Conservation (phyloP, 108 stramenopile species). For the Heterococcus sp. region DNA sequence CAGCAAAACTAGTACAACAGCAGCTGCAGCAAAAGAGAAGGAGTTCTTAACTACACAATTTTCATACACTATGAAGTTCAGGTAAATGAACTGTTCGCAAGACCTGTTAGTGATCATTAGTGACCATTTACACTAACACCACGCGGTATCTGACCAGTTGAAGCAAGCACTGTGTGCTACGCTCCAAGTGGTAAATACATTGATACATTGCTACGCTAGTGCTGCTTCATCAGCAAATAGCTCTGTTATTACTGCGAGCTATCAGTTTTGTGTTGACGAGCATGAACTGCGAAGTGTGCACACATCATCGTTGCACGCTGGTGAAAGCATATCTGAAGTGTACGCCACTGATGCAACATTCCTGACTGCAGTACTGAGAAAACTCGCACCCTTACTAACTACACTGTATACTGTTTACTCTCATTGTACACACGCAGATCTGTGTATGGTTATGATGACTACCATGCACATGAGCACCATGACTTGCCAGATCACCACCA, state of each 20-base stretch:
- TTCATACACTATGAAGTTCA: slow-evolving; percentile 29
- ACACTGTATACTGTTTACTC: too few species aligned
- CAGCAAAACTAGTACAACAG: too few species aligned
- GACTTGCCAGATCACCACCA: slow-evolving; percentile 7
- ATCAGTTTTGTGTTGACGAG: background rate
- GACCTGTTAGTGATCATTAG: background rate
- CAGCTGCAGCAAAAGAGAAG: background rate
- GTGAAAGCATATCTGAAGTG: too few species aligned
- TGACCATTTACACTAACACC: background rate
- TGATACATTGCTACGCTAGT: too few species aligned
- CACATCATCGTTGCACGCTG: too few species aligned
- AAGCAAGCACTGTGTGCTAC: background rate
- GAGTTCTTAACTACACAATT: slow-evolving; percentile 15
- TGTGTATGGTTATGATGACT: background rate
- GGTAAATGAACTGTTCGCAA: slow-evolving; percentile 1
- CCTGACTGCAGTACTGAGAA: background rate
- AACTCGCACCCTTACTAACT: background rate
- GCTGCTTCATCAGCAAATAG: too few species aligned
- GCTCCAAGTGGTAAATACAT: too few species aligned
- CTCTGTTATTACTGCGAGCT: too few species aligned
- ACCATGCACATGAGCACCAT: slow-evolving; percentile 4
- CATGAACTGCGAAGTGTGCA: too few species aligned
- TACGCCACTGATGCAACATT: background rate
- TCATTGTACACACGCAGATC: background rate
- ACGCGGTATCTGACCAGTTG: background rate